Evolutionary conservation across 2,329 filamentous ascomycete genomes (phyloP).

Genomic region (Fusarium sp.): DNA sequence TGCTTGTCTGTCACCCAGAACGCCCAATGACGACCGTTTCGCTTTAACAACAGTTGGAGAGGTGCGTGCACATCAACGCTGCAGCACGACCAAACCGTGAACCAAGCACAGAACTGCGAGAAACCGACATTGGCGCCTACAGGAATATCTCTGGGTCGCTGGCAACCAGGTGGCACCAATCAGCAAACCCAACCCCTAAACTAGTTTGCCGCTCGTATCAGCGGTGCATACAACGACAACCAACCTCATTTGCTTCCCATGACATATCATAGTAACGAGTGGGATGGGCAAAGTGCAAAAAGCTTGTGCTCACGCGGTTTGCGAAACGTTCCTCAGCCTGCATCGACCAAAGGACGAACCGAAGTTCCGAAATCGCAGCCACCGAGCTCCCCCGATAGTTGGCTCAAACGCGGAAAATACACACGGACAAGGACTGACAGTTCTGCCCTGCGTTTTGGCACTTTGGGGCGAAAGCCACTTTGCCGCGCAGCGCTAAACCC

Average conservation of each 20-base stretch:
- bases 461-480: constrained; percentile 2
- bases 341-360: not conserved
- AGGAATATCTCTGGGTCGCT: not conserved
- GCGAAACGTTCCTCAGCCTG: not conserved
- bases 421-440: not conserved
- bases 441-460: constrained; percentile 3
- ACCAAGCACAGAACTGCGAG: not conserved
- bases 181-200: not conserved
- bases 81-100: constrained; percentile 13
- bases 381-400: constrained; percentile 19
- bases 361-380: constrained; percentile 26
- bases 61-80: constrained; percentile 2
- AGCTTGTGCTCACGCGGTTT: too few relatives aligned
- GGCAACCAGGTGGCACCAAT: constrained; percentile 8
- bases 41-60: constrained; percentile 9
- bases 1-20: constrained; percentile 9
- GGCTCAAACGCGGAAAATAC: constrained; percentile 22
- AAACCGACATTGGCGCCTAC: constrained; percentile 2
- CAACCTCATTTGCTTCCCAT: not conserved
- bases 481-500: constrained; percentile 18
- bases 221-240: constrained; percentile 12
- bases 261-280: too few relatives aligned
- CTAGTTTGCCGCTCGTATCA: constrained; percentile 20
- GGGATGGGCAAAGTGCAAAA: too few relatives aligned
- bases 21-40: constrained; percentile 5